Evolutionary conservation across 768 basidiomycete species (phyloP), one percentile per base, ranked within the genome.

Genomic region (Rhizopogon vesiculosus): DNA sequence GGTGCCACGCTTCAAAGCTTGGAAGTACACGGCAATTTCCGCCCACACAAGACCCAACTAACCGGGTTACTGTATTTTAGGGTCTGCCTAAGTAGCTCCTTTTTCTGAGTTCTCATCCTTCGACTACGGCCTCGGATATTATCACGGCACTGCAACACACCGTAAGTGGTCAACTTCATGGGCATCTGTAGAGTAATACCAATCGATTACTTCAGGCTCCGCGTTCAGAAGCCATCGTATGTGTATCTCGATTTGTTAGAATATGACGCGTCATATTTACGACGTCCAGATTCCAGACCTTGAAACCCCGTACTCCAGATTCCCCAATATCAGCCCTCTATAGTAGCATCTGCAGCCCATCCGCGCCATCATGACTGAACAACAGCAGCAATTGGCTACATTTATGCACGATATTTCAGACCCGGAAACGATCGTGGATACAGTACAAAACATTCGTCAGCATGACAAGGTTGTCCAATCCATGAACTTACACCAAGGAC

Each of bases 401-500:
- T 42, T 61, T 29, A 54, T 49, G 40, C 3, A 38, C n/a, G 55
- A 68, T n/a, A 55, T 66, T 15, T 42, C 39, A 15, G 3, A 8
- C 4, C 55, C 64, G 7, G 56, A 58, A 39, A 48, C 41, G 8
- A 54, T 58, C 55, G 54, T 65, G 64, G 28, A 51, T 19, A 53
- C 45, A 18, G 41, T 66, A 5, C 46, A 31, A 16, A 22, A 35
- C 19, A 43, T 58, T 19, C 56, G 59, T 28, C 42, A 50, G 13
- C 58, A 45, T 5, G 3, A 45, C 33, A 61, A 61, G 49, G 49
- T 68, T 9, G 31, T 44, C 5, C 7, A 39, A n/a, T 66, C 64
- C 10, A 58, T 69, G 45, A 43, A 61, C 3, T 51, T 28, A 5
- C 67, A 71, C 45, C 54, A 41, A 3, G 61, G 65, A 3, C 61